Evolutionary conservation across 352 stramenopile genomes (phyloP).

Genomic region (Globisporangium cederbergense): DNA sequence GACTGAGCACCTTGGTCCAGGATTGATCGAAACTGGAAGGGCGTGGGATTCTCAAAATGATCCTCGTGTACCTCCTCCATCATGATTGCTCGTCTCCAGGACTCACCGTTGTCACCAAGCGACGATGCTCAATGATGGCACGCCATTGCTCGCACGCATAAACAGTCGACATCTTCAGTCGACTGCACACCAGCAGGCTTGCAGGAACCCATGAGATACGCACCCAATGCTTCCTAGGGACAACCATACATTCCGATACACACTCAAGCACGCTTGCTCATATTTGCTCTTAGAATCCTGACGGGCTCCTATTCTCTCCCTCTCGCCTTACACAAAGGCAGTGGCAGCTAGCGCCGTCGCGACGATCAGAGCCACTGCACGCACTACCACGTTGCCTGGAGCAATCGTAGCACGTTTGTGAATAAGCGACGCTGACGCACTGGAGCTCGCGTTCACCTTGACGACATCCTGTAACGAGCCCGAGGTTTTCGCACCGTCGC

Average conservation of each 20-base stretch:
- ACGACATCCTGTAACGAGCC: not conserved
- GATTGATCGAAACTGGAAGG: not conserved
- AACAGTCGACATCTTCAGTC: not conserved
- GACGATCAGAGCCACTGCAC: not conserved
- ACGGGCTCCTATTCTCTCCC: no score
- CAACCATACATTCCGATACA: no score
- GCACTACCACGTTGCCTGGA: not conserved
- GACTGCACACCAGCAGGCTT: not conserved
- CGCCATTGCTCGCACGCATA: not conserved
- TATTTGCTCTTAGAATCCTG: not conserved
- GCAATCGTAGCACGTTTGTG: not conserved
- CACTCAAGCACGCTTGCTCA: not conserved
- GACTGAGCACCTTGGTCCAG: not conserved
- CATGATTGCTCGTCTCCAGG: no score
- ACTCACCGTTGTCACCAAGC: no score
- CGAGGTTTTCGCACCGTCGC: slow-evolving; percentile 11
- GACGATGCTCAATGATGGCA: no score
- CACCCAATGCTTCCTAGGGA: no score
- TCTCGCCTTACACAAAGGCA: not conserved
- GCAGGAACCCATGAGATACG: no score
- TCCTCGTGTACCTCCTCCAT: no score
- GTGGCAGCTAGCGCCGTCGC: not conserved
- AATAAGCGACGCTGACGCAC: not conserved
- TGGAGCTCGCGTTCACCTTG: slow-evolving; percentile 6
- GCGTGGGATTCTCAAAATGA: no score